Evolutionary conservation across 257 asterid genomes (phyloP).

Genomic region (Vinca minor): DNA sequence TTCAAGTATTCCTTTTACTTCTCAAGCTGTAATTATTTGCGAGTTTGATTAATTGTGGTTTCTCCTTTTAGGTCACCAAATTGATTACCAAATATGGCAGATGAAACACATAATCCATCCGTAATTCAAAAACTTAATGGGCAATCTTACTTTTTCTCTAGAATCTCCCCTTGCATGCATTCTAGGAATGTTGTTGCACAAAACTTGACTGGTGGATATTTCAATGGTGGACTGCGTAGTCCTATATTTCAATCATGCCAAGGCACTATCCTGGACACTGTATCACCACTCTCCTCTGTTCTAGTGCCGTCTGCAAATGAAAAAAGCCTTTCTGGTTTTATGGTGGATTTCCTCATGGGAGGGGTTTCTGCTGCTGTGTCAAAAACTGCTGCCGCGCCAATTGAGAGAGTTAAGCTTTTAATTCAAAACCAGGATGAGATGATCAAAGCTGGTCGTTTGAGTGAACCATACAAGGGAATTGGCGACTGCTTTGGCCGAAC

Average conservation of each 20-base stretch:
- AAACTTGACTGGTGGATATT: slow-evolving; percentile 29
- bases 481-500: slow-evolving; percentile 62
- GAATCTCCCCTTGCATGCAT: slow-evolving; percentile 29
- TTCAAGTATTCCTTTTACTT: slow-evolving; percentile 3
- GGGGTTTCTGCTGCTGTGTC: slow-evolving; percentile 80
- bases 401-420: slow-evolving; percentile 73
- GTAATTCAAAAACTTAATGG: slow-evolving; percentile 34
- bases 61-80: slow-evolving; percentile 23
- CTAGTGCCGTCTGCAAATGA: slow-evolving; percentile 47
- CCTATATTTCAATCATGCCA: slow-evolving; percentile 20
- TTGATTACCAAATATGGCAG: slow-evolving; percentile 39
- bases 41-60: background rate
- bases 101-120: slow-evolving; percentile 24
- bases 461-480: slow-evolving; percentile 69
- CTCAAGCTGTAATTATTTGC: background rate
- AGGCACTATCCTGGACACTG: slow-evolving; percentile 23
- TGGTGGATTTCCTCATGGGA: slow-evolving; percentile 78
- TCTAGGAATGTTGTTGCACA: slow-evolving; percentile 28
- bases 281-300: slow-evolving; percentile 31
- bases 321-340: slow-evolving; percentile 32
- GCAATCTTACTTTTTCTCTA: slow-evolving; percentile 32
- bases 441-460: slow-evolving; percentile 62
- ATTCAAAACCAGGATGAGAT: slow-evolving; percentile 76
- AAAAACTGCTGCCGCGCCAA: slow-evolving; percentile 71
- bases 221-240: slow-evolving; percentile 35